Evolutionary conservation across 441 rosid genomes (phyloP).

Genomic region (Rhodomyrtus psidioides): DNA sequence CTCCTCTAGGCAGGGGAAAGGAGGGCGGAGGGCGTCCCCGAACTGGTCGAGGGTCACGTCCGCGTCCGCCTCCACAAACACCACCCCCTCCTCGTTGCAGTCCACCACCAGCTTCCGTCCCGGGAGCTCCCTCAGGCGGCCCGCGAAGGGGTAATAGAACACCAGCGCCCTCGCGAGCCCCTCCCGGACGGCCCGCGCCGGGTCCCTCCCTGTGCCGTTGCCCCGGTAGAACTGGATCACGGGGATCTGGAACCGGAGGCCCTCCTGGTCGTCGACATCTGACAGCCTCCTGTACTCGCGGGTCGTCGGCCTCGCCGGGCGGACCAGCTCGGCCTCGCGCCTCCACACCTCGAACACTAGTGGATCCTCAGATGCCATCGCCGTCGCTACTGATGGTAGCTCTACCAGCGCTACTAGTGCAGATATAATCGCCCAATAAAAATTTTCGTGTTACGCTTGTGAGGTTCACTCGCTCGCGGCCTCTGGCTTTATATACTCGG

Average conservation of each 20-base stretch:
- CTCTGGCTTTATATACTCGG: neutral
- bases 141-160: conserved; percentile 3
- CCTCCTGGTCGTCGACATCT: conserved; percentile 9
- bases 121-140: conserved; percentile 1
- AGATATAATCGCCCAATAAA: neutral
- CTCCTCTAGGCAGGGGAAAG: conserved; percentile 9
- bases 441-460: neutral
- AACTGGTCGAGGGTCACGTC: conserved; percentile 2
- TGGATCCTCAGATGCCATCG: neutral
- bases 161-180: conserved; percentile 2
- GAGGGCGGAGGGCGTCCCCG: conserved; percentile 4
- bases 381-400: neutral
- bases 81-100: neutral
- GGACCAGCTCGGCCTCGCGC: conserved; percentile 7
- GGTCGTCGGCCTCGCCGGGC: conserved; percentile 1
- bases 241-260: conserved; percentile 8
- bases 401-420: neutral
- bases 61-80: conserved; percentile 3
- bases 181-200: conserved; percentile 1
- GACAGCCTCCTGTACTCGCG: conserved; percentile 6
- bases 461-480: neutral
- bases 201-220: neutral
- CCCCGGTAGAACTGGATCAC: neutral
- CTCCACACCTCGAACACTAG: conserved; percentile 1
- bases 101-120: conserved; percentile 8